phyloP scores from a whole-genome alignment of 768 basidiomycete genomes.

The Austroboletus eburneus region DNA sequence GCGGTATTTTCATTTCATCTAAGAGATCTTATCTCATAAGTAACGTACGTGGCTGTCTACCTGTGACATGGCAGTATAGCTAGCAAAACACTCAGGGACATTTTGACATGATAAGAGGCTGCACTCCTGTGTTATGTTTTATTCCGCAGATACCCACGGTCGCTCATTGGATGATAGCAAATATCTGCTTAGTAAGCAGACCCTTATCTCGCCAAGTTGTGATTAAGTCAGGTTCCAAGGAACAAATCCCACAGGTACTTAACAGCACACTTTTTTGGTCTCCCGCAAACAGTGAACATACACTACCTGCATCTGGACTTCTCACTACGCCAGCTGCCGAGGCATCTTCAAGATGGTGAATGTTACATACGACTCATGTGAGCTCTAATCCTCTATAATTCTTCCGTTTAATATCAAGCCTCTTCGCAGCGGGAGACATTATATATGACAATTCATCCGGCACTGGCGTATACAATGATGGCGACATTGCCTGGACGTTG shows the following conservation, averaged over 20 bases:
- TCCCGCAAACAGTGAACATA: slow-evolving; percentile 3
- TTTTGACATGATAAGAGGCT: slow-evolving; percentile 17
- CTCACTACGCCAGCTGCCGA: not conserved
- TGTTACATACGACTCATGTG: slow-evolving; percentile 40
- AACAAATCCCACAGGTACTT: slow-evolving; percentile 26
- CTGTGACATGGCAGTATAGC: slow-evolving; percentile 9
- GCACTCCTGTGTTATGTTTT: not conserved
- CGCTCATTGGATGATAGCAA: slow-evolving; percentile 21
- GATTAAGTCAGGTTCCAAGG: slow-evolving; percentile 1
- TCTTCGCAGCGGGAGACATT: slow-evolving; percentile 37
- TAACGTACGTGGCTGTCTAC: not conserved
- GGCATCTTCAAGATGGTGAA: slow-evolving; percentile 36
- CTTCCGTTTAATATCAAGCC: not conserved
- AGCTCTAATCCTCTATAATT: slow-evolving; percentile 5
- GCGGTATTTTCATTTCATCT: no score
- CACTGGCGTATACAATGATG: slow-evolving; percentile 48
- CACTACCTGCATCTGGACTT: not conserved
- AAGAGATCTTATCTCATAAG: slow-evolving; percentile 20
- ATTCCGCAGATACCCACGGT: not conserved
- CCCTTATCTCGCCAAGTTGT: slow-evolving; percentile 21
- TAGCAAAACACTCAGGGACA: not conserved
- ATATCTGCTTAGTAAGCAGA: slow-evolving; percentile 15
- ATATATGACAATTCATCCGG: slow-evolving; percentile 20
- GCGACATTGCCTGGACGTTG: slow-evolving; percentile 69
- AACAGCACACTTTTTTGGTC: not conserved